These are phyloP conservation scores for Panaeolus cyanescens DNA, from an alignment of 768 basidiomycete species.

Conservation along the genomic window DNA sequence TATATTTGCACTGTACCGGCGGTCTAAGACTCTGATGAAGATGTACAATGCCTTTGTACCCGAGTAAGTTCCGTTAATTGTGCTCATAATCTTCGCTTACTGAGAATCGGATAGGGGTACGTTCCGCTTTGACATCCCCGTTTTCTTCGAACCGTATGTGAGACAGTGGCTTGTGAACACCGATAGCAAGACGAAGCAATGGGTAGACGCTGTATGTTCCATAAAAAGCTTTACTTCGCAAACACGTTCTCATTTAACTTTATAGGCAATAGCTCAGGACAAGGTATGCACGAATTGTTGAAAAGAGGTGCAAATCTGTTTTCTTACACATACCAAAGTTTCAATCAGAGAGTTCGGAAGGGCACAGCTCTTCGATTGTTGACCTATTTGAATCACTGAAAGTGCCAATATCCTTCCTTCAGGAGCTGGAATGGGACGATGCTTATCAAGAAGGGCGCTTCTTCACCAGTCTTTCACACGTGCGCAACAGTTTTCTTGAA, in stretches of 20 bases:
- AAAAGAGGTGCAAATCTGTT: not conserved
- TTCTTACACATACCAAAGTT: constrained; percentile 51
- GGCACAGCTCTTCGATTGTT: constrained; percentile 95
- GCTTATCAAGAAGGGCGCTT: constrained; percentile 87
- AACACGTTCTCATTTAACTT: constrained; percentile 5
- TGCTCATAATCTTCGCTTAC: not conserved
- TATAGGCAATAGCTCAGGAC: constrained; percentile 79
- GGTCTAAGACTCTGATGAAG: constrained; percentile 70
- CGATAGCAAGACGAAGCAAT: constrained; percentile 86
- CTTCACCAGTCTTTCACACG: constrained; percentile 87
- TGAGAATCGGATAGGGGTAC: constrained; percentile 40
- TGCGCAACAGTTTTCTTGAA: constrained; percentile 24
- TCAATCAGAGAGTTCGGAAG: constrained; percentile 74
- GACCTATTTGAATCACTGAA: constrained; percentile 95
- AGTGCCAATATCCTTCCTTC: constrained; percentile 85
- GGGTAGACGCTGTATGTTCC: constrained; percentile 85
- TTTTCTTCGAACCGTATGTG: constrained; percentile 88
- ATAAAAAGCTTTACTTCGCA: constrained; percentile 52
- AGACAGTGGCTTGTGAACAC: constrained; percentile 88
- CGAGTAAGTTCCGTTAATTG: constrained; percentile 50
- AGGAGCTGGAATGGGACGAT: constrained; percentile 92
- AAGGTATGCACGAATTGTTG: constrained; percentile 57
- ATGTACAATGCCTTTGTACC: constrained; percentile 85
- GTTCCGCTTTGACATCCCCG: constrained; percentile 67
- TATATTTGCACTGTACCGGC: constrained; percentile 83